Conservation (phyloP, 1,139 yeast species). For the Hyphopichia buzzinii region DNA sequence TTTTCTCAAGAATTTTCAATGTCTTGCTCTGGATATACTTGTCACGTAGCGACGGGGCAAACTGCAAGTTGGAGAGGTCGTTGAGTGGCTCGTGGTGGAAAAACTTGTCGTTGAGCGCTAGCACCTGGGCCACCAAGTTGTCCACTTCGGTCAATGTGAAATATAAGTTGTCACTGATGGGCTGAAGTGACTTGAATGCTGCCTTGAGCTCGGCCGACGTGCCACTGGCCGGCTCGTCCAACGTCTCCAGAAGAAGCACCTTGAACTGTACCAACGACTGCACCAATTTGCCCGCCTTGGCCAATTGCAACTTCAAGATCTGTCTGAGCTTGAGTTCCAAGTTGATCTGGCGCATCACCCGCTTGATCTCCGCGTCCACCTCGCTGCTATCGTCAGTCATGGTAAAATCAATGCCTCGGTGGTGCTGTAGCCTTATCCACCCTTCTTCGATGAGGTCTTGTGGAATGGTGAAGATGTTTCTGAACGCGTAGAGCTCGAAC, state of each 20-base stretch:
- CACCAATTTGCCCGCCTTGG: constrained; percentile 28
- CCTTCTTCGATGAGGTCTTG: constrained; percentile 65
- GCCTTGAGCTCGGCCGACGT: constrained; percentile 23
- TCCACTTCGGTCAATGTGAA: constrained; percentile 43
- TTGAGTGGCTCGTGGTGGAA: constrained; percentile 13
- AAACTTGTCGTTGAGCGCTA: constrained; percentile 31
- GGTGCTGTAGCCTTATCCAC: constrained; percentile 67
- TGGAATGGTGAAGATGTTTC: constrained; percentile 77
- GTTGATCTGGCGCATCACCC: constrained; percentile 41
- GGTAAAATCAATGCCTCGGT: constrained; percentile 48
- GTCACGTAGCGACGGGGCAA: constrained; percentile 27
- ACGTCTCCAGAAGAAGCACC: neutral
- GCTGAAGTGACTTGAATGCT: constrained; percentile 41
- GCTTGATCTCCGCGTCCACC: constrained; percentile 20
- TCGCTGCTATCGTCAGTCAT: constrained; percentile 3
- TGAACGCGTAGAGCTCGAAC: constrained; percentile 75
- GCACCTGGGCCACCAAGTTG: constrained; percentile 38
- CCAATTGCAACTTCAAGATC: constrained; percentile 38
- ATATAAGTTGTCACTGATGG: constrained; percentile 52
- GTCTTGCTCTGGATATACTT: constrained; percentile 28
- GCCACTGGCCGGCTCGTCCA: neutral
- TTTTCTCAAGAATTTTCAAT: constrained; percentile 19
- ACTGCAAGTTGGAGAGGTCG: constrained; percentile 15
- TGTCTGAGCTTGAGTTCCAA: constrained; percentile 45
- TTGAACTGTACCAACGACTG: neutral